Base-by-base conservation (phyloP, 805 yeast species). In the Metschnikowia similis region DNA sequence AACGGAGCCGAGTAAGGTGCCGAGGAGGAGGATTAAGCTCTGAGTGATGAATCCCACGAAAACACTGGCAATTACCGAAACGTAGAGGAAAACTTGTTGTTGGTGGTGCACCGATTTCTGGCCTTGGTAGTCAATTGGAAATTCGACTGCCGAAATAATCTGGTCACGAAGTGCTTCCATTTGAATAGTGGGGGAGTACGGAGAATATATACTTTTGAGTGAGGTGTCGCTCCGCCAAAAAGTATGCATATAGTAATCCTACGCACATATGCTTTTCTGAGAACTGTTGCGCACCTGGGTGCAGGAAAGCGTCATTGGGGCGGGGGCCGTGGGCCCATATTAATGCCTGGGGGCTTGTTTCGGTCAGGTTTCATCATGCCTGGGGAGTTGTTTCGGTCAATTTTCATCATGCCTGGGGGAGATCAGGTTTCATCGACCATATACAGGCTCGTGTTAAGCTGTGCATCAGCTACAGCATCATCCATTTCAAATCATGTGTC, bases 61-160 rank as follows among this genome's bases (percentile, higher is more conserved):
- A 39, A 77, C 67, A n/a, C 82, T 67, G 21, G 75, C 35, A 9
- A 72, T 38, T 2, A 73, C 66, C 16, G 56, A 50, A 11, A 48
- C 48, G 38, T 65, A 61, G 37, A 75, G 56, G 48, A 64, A 37
- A 30, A 45, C 41, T 39, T 56, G 47, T 44, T 67, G 56, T 46
- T 68, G 51, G 13, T 54, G 47, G 34, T 74, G 74, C 8, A 76
- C 78, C 35, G 64, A 56, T 50, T 69, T 64, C 61, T 83, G 87
- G 54, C 85, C 83, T 55, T 72, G 66, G 55, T 76, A 81, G 65
- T 82, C 85, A 53, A 74, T 76, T 52, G 72, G 66, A 45, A 70
- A 63, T 49, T 70, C 71, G 45, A 63, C 38, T n/a, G 41, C 41
- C 3, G 50, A 28, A 43, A 17, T 46, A 49, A 56, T 42, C 29